Evolutionary conservation across 1,284 basidiomycete genomes (phyloP), one percentile per base, ranked within the genome.

Genomic region (Trichosporon ovoides): DNA sequence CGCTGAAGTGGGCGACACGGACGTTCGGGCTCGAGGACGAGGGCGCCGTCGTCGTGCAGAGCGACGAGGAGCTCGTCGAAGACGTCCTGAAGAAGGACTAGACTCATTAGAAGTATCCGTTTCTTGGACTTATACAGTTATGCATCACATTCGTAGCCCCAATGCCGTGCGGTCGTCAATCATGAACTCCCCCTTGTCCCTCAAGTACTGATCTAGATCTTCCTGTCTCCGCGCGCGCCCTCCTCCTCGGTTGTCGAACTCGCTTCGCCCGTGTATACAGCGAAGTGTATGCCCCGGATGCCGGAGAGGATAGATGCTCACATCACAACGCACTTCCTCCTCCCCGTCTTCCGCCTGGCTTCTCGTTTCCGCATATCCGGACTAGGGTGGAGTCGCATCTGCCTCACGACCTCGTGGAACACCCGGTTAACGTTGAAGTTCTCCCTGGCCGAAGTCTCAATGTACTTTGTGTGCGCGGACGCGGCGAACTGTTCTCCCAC

Each of bases 1-100:
- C 88, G 31, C 81, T 97, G 72, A 98, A 98, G 77, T 87, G 43
- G 43, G 43, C 43, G 14, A 48, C 43, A 16, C 43, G 43, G 4
- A 48, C 43, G 87, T 67, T 48, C 16, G 22, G 43, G 18, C 43
- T 48, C 43, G 43, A 48, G 24, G 43, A 48, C 22, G 43, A 48
- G 22, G 16, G 22, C 22, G 43, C 22, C 11, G 43, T 22, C 22
- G 6, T 22, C 22, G 28, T 53, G 35, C n/a, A 56, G 34, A 56
- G 51, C 22, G 43, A 48, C 24, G 43, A 48, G 43, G 43, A 48
- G 7, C 22, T 31, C 24, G 43, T 48, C 24, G 43, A 48, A 22
- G 43, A 48, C 43, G 43, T 48, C 43, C 43, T 48, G 14, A 48
- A 48, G 43, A 24, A n/a, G 16, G 5, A 28, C 20, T 24, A 19